Base-by-base conservation (phyloP, 176 grass and related monocot species). In the Bonia amplexicaulis region DNA sequence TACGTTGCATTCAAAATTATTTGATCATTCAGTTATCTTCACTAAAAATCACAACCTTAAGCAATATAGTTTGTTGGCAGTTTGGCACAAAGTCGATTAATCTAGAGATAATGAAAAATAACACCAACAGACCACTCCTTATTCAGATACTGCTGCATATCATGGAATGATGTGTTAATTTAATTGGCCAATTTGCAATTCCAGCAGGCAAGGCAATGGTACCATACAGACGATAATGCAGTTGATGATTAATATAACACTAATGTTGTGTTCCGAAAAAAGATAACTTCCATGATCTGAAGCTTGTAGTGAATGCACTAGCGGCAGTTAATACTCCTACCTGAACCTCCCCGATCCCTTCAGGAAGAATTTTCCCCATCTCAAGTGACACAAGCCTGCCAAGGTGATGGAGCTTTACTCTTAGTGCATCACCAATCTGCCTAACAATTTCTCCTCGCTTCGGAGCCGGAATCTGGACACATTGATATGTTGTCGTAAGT, bases 281-380 rank as follows among this genome's bases (percentile, higher is more conserved):
- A 69, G 5, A 85, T 14, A 68, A 67, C n/a, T 17, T n/a, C 27
- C 16, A 51, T 31, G 1, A 5, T 64, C 35, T 25, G 48, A 59
- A 73, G 12, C 9, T 85, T 49, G 31, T 58, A 79, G 9, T 20
- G 22, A n/a, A 84, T 61, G 41, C 46, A 82, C 48, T 75, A 44
- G 6, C 16, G 17, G 60, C 29, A 87, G 69, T 39, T 59, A 83
- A 83, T 44, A 12, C 15, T 68, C 89, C 52, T 94, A 99, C 96
- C 91, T 99, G 96, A 94, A 99, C 96, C 89, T 99, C 96, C 23
- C 96, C 96, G 12, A 99, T 96, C 68, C 96, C 93, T 96, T 99
- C 93, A 58, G 96, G 96, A 79, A 99, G 93, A 87, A 99, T 99
- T 79, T 99, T 99, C 52, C 96, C 96, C 96, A 99, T 99, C 84